Percentiles rank a stretch among this genome's conserved stretches.
Conservation (phyloP, 768 basidiomycete species). For the Podaxis pistillaris region DNA sequence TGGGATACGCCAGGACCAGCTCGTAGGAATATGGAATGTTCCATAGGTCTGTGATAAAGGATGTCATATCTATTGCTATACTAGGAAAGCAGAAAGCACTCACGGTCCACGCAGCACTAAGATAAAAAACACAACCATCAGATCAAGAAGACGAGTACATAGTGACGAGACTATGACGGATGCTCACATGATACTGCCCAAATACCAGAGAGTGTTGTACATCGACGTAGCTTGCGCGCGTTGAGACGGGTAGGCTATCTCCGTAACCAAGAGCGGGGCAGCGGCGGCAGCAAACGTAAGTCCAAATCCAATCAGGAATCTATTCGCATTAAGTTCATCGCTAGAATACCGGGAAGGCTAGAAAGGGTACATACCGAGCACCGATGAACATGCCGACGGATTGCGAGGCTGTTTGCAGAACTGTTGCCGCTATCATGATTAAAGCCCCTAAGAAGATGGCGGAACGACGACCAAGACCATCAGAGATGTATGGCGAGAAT, state of each 20-base stretch:
- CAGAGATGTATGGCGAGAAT: constrained; percentile 60
- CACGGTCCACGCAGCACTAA: constrained; percentile 61
- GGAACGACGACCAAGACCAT: constrained; percentile 57
- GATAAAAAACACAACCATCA: neutral
- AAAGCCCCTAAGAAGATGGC: constrained; percentile 58
- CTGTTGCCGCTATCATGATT: constrained; percentile 58
- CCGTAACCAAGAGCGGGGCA: constrained; percentile 74
- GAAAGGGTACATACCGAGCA: constrained; percentile 42
- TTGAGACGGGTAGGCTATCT: constrained; percentile 71
- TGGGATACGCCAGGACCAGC: constrained; percentile 75
- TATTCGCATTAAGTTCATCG: constrained; percentile 15
- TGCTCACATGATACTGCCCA: constrained; percentile 60
- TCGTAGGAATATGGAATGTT: constrained; percentile 55
- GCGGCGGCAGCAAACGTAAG: constrained; percentile 65
- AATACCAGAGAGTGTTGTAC: constrained; percentile 68
- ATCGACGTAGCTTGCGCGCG: constrained; percentile 67
- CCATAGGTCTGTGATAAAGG: constrained; percentile 48
- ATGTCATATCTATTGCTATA: neutral
- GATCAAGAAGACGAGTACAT: neutral
- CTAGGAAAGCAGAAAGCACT: constrained; percentile 5
- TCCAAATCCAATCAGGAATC: constrained; percentile 65
- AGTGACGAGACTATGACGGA: neutral
- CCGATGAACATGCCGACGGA: constrained; percentile 68
- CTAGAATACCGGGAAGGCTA: neutral
- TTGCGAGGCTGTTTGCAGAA: constrained; percentile 56